Evolutionary conservation across 2,329 filamentous ascomycete genomes (phyloP), one percentile per base, ranked within the genome.

Genomic region (Xylariaceae sp.): DNA sequence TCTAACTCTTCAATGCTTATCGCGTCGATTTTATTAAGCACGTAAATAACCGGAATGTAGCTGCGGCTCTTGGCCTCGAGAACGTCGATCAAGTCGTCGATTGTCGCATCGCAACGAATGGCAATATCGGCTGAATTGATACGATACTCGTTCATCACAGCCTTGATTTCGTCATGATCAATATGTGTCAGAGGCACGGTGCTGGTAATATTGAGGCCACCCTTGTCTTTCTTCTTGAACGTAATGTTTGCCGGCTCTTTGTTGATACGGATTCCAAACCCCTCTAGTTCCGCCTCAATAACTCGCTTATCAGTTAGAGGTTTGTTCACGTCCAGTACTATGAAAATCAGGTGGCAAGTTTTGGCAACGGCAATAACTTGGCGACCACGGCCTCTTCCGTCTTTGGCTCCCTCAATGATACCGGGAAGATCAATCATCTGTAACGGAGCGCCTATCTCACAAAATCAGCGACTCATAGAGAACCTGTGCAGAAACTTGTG

Each of bases 151-250:
- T 81, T 85, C 89, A 99, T 92, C 63, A 99, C 94, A 49, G 94
- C 94, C 76, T 89, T 95, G 79, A 99, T 96, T 77, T 99, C 94
- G 68, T 95, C 94, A 63, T 91, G 81, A 70, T 94, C 89, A 67
- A 99, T 96, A 73, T 99, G 90, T 21, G 87, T 87, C 63, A 99
- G 78, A 5, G 92, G 90, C 42, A 94, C 87, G 2, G 94, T 99
- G 73, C 84, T 94, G n/a, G 92, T 96, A 68, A 99, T 94, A 68
- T 89, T 92, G 68, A 99, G 84, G 34, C 94, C 94, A 63, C 94
- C 94, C 76, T 97, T 97, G 74, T 99, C 94, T 79, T 99, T 99
- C 80, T 99, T 99, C 76, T 87, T 95, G 79, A 96, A 96, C n/a
- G 94, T 89, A 67, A 99, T 99, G 71, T 99, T 99, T 39, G 94